phyloP scores from a whole-genome alignment of 306 rosid species.

The Pterocarpus macrocarpus region DNA sequence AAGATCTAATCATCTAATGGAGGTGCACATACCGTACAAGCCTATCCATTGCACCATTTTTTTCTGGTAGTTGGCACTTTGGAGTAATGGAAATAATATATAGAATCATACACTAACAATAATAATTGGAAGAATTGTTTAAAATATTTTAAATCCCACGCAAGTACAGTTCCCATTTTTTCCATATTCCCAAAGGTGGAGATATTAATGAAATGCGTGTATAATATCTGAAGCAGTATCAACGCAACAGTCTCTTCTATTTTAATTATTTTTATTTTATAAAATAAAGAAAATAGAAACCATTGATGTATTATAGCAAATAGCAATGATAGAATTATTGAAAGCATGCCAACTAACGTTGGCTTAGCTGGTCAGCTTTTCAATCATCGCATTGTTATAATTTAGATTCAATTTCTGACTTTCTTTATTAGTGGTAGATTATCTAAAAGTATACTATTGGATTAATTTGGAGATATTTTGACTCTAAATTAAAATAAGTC shows the following conservation, averaged over 20 bases:
- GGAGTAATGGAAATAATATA: not conserved
- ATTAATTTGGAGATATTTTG: too few relatives aligned
- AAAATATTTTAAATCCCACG: not conserved
- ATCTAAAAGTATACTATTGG: too few relatives aligned
- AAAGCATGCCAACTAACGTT: not conserved
- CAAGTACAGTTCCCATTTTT: conserved; percentile 1
- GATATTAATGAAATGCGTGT: conserved; percentile 6
- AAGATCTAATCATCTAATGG: conserved; percentile 12
- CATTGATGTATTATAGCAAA: not conserved
- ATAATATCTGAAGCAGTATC: not conserved
- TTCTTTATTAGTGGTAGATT: too few relatives aligned
- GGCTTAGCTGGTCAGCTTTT: too few relatives aligned
- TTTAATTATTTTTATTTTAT: not conserved
- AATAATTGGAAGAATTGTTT: not conserved
- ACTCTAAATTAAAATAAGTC: too few relatives aligned
- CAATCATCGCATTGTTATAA: too few relatives aligned
- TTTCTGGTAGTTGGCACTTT: conserved; percentile 23
- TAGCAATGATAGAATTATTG: not conserved
- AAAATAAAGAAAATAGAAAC: not conserved
- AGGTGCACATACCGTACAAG: conserved; percentile 30
- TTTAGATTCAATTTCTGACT: too few relatives aligned
- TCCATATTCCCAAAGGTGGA: not conserved
- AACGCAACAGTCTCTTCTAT: not conserved
- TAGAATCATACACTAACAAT: not conserved
- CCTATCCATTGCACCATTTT: conserved; percentile 32